Conservation (phyloP, 768 basidiomycete species). For the Mycena amicta region DNA sequence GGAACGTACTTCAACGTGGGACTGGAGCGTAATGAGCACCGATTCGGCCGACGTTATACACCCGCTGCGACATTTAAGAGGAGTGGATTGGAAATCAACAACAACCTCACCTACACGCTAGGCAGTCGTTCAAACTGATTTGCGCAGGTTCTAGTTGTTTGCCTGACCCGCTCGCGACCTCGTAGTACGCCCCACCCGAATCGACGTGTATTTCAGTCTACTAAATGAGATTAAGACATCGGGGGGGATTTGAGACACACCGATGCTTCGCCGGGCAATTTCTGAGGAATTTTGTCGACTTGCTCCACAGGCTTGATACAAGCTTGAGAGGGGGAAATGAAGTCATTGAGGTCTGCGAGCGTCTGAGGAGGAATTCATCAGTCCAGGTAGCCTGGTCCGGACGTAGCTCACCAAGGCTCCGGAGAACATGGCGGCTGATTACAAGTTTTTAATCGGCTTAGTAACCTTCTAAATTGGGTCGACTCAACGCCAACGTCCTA, state of each 20-base stretch:
- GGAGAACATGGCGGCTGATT: constrained; percentile 70
- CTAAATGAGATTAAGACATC: constrained; percentile 1
- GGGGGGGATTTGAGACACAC: constrained; percentile 25
- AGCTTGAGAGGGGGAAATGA: constrained; percentile 92
- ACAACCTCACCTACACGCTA: constrained; percentile 87
- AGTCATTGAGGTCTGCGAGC: constrained; percentile 94
- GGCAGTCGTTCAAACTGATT: constrained; percentile 95
- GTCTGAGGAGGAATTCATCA: constrained; percentile 53
- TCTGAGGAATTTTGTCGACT: constrained; percentile 33
- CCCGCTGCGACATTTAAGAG: constrained; percentile 54
- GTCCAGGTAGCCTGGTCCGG: constrained; percentile 2
- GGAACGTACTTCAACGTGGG: constrained; percentile 87
- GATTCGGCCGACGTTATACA: constrained; percentile 99
- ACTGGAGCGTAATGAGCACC: constrained; percentile 93
- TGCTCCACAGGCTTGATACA: constrained; percentile 93
- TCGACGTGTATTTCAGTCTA: constrained; percentile 95
- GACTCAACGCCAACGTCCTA: neutral
- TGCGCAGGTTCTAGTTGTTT: constrained; percentile 90
- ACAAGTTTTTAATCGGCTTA: neutral
- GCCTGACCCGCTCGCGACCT: constrained; percentile 48
- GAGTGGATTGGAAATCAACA: neutral
- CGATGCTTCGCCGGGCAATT: constrained; percentile 38
- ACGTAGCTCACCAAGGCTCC: constrained; percentile 69
- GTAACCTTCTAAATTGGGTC: neutral
- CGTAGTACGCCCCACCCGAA: constrained; percentile 83